These are phyloP conservation scores for Verticillium albo-atrum DNA, from an alignment of 2,329 filamentous ascomycete species.

Conservation along the genomic window DNA sequence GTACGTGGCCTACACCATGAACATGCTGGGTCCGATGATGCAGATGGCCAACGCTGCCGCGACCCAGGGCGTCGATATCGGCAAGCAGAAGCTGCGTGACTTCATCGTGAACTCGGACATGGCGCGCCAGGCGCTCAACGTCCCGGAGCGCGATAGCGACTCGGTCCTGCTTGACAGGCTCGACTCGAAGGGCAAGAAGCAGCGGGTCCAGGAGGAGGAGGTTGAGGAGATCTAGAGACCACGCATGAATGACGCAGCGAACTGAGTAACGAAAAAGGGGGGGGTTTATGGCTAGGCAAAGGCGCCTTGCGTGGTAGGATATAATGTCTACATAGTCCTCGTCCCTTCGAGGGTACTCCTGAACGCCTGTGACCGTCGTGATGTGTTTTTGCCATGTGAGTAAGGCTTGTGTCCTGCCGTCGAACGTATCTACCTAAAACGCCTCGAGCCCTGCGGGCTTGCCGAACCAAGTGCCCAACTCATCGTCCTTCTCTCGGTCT, in stretches of 20 bases:
- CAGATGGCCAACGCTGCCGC: slow-evolving; percentile 91
- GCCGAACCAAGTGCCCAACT: slow-evolving; percentile 81
- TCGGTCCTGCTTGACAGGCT: slow-evolving; percentile 55
- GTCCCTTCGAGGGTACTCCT: background rate
- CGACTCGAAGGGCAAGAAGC: slow-evolving; percentile 55
- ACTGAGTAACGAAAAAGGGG: background rate
- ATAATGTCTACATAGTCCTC: slow-evolving; percentile 4
- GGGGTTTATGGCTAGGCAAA: background rate
- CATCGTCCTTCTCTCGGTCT: slow-evolving; percentile 47
- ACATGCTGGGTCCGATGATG: slow-evolving; percentile 91
- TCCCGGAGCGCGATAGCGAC: slow-evolving; percentile 52
- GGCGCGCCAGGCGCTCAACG: slow-evolving; percentile 75
- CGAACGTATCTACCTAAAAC: slow-evolving; percentile 43
- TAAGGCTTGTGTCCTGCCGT: background rate
- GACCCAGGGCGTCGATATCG: slow-evolving; percentile 81
- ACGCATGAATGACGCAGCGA: background rate
- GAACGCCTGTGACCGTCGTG: background rate
- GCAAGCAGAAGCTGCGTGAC: slow-evolving; percentile 84
- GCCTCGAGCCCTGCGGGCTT: slow-evolving; percentile 63
- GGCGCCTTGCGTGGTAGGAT: slow-evolving; percentile 5
- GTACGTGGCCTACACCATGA: slow-evolving; percentile 89
- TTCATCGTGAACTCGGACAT: slow-evolving; percentile 87
- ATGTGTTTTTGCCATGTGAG: background rate
- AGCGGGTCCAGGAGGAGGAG: slow-evolving; percentile 39
- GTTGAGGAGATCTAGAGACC: slow-evolving; percentile 53